Percentiles rank a stretch among this genome's conserved stretches.
Conservation (phyloP, 2,329 filamentous ascomycete genomes). For the Xylariales sp. region DNA sequence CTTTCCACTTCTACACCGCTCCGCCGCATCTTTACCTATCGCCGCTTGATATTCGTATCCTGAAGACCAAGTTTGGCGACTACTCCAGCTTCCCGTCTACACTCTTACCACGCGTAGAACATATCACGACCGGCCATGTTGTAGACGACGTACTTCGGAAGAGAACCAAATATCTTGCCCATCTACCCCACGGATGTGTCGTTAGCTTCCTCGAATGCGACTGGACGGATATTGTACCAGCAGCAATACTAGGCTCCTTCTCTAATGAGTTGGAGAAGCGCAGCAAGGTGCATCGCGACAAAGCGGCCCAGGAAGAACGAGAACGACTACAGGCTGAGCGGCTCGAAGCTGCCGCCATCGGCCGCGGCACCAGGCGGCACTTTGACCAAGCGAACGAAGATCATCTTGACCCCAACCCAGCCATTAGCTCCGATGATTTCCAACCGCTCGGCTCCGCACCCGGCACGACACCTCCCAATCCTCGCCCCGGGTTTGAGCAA, state of each 20-base stretch:
- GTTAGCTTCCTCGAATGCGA: conserved; percentile 90
- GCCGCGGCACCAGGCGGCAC: conserved; percentile 41
- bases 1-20: conserved; percentile 85
- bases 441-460: conserved; percentile 52
- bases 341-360: conserved; percentile 66
- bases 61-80: conserved; percentile 82
- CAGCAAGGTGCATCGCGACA: conserved; percentile 73
- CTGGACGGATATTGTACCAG: conserved; percentile 83
- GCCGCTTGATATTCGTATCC: conserved; percentile 83
- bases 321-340: conserved; percentile 79
- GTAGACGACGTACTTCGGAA: conserved; percentile 81
- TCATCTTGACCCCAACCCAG: conserved; percentile 32
- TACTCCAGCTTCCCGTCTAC: conserved; percentile 81
- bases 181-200: conserved; percentile 85
- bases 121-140: conserved; percentile 81
- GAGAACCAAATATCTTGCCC: conserved; percentile 79
- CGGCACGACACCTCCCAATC: conserved; percentile 50
- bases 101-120: conserved; percentile 80
- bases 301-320: conserved; percentile 80
- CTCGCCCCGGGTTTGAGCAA: conserved; percentile 58
- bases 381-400: conserved; percentile 34
- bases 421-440: conserved; percentile 58
- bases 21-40: conserved; percentile 86
- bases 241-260: conserved; percentile 71
- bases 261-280: conserved; percentile 70